Conservation (phyloP, 169 alveolate species). For the Plasmodium gonderi region DNA sequence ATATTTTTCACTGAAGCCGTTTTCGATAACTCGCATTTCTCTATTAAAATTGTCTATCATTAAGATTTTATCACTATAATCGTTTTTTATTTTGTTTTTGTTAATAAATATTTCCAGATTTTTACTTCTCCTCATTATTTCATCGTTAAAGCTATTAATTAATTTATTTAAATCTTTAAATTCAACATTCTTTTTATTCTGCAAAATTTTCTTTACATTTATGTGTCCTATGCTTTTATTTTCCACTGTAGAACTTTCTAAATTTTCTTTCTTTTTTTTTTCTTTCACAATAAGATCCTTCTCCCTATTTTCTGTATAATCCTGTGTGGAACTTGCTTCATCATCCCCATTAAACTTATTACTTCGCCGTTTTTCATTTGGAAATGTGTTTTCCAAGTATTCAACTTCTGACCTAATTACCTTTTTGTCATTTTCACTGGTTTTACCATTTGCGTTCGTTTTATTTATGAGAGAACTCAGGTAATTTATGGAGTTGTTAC, state of each 20-base stretch:
- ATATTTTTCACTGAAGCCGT: background rate
- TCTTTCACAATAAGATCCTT: constrained; percentile 1
- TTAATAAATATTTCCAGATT: constrained; percentile 49
- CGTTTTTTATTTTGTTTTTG: constrained; percentile 59
- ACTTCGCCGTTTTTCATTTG: background rate
- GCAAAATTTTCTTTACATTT: constrained; percentile 49
- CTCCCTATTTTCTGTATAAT: background rate
- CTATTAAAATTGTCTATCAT: constrained; percentile 51
- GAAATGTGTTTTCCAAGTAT: background rate
- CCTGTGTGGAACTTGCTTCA: background rate
- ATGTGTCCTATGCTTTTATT: constrained; percentile 16
- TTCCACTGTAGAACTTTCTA: background rate
- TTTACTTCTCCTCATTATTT: constrained; percentile 49
- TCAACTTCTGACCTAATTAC: background rate
- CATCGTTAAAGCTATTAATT: constrained; percentile 38
- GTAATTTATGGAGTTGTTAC: constrained; percentile 63
- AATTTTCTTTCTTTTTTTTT: background rate
- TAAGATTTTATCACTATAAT: constrained; percentile 47
- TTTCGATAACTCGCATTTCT: constrained; percentile 40
- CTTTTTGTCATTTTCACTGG: constrained; percentile 6
- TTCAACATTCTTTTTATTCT: constrained; percentile 54
- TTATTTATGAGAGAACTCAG: constrained; percentile 58
- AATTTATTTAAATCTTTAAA: constrained; percentile 50
- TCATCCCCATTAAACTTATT: constrained; percentile 9
- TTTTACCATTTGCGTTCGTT: constrained; percentile 23